phyloP scores from a whole-genome alignment of 352 stramenopile species.

The Peronospora destructor region DNA sequence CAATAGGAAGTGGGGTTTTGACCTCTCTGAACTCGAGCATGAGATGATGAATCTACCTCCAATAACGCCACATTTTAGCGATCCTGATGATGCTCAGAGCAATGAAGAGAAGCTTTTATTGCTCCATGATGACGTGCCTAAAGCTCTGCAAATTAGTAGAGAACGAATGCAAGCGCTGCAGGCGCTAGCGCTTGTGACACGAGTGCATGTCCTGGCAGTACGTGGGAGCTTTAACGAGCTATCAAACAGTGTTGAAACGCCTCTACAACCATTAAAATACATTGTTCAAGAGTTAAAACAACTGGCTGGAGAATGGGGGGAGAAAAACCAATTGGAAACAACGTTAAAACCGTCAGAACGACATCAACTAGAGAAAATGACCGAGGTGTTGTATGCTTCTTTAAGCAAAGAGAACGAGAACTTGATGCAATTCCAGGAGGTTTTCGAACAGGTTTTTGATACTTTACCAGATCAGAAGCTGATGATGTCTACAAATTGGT shows the following conservation, averaged over 20 bases:
- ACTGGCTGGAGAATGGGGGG: slow-evolving; percentile 34
- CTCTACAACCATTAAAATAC: slow-evolving; percentile 7
- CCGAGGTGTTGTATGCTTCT: slow-evolving; percentile 32
- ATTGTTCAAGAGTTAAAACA: slow-evolving; percentile 15
- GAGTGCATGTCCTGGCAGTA: slow-evolving; percentile 29
- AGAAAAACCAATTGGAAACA: slow-evolving; percentile 12
- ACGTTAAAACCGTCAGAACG: slow-evolving; percentile 9
- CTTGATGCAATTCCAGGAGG: slow-evolving; percentile 49
- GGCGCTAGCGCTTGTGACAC: slow-evolving; percentile 35
- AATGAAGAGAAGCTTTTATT: slow-evolving; percentile 14
- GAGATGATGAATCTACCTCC: slow-evolving; percentile 20
- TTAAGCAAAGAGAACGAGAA: slow-evolving; percentile 27
- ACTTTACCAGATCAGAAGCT: slow-evolving; percentile 29
- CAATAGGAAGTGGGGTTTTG: slow-evolving; percentile 27
- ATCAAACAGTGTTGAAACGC: neutral
- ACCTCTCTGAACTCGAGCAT: slow-evolving; percentile 35
- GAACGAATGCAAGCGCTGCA: slow-evolving; percentile 23
- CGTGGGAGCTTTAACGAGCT: slow-evolving; percentile 24
- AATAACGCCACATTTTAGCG: slow-evolving; percentile 5
- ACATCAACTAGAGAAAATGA: slow-evolving; percentile 36
- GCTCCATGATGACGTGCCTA: slow-evolving; percentile 3
- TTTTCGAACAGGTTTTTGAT: slow-evolving; percentile 48
- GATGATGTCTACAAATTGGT: slow-evolving; percentile 41
- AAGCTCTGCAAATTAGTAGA: slow-evolving; percentile 1
- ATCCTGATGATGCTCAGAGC: neutral